Percentiles rank a stretch among this genome's conserved stretches.
These are phyloP conservation scores for Dalbergia cultrata DNA, from an alignment of 306 rosid species.

Conservation along the genomic window DNA sequence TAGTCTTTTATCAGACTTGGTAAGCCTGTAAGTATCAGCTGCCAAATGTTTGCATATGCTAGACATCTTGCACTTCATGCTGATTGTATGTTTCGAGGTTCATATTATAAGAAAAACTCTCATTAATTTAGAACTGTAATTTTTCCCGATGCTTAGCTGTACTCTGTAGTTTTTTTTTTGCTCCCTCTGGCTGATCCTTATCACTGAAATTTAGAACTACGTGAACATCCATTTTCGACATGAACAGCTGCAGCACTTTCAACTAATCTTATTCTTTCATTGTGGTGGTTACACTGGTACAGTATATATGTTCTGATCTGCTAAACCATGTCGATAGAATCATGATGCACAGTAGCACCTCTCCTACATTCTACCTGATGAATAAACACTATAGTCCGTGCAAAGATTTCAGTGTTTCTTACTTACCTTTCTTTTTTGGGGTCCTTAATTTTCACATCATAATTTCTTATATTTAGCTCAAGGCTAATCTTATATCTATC, in stretches of 20 bases:
- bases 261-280: background rate
- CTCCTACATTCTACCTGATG: constrained; percentile 2
- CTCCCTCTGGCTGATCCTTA: background rate
- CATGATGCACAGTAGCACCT: constrained; percentile 4
- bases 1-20: constrained; percentile 81
- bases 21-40: constrained; percentile 87
- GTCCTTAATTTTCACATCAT: constrained; percentile 7
- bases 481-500: constrained; percentile 8
- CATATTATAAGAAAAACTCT: constrained; percentile 6
- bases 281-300: background rate
- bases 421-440: background rate
- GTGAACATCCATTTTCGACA: background rate
- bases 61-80: background rate
- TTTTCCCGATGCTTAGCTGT: background rate
- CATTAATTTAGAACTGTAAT: background rate
- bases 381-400: constrained; percentile 1
- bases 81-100: background rate
- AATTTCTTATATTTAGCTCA: constrained; percentile 18
- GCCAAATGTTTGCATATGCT: constrained; percentile 14
- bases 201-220: constrained; percentile 15
- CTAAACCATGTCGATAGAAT: constrained; percentile 25
- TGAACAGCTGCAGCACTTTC: constrained; percentile 21
- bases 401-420: constrained; percentile 20
- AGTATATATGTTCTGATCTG: background rate
- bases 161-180: background rate